Conservation (phyloP, 2,329 filamentous ascomycete genomes). For the Beauveria asiatica region DNA sequence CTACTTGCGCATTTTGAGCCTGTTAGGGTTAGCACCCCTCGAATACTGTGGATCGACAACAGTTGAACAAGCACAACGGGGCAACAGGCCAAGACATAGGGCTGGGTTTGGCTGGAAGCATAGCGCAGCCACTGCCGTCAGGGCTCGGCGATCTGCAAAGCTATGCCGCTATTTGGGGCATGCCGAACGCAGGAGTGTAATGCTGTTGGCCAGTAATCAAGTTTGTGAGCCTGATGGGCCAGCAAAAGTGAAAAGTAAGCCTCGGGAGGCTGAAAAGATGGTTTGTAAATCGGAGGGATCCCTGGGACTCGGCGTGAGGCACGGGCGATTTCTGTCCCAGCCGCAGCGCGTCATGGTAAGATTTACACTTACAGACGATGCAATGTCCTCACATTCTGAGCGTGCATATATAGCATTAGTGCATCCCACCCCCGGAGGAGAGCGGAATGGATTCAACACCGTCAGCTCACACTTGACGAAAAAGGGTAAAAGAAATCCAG, state of each 20-base stretch:
- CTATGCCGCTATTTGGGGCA: neutral
- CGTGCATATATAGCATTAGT: neutral
- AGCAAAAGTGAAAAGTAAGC: neutral
- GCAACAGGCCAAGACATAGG: neutral
- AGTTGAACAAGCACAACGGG: neutral
- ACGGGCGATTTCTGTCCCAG: neutral
- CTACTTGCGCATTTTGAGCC: neutral
- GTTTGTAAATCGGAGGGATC: neutral
- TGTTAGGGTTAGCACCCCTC: neutral
- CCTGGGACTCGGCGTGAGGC: neutral
- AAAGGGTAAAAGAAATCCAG: too few species aligned
- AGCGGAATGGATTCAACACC: too few species aligned
- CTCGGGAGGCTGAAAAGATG: neutral
- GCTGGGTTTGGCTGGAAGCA: neutral
- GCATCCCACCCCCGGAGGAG: neutral
- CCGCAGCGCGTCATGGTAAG: neutral
- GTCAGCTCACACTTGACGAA: too few species aligned
- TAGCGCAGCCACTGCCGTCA: constrained; percentile 4
- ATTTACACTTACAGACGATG: neutral
- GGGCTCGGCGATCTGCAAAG: neutral
- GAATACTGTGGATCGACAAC: neutral
- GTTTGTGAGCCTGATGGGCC: neutral
- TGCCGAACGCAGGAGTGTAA: neutral
- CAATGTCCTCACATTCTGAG: neutral
- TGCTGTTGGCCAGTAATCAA: neutral